Evolutionary conservation across 331 rosid species (phyloP), one percentile per base, ranked within the genome.

Genomic region (Quercus lobata): DNA sequence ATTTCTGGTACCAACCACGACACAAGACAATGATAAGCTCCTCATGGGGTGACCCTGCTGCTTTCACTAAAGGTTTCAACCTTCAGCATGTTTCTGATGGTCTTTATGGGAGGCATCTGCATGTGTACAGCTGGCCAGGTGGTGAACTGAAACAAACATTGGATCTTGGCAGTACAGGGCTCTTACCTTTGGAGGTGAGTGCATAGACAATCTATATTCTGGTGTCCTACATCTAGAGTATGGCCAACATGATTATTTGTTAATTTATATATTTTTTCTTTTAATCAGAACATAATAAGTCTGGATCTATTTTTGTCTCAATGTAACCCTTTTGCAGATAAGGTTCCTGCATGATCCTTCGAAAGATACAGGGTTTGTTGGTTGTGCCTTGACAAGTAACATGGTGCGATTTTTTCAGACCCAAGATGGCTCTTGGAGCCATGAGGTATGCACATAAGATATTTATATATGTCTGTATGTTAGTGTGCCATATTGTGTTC

Each of bases 41-140:
- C 73, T 92, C 99, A 54, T 95, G 97, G 97, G 99, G 99, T 70
- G 99, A 97, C 81, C 99, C 99, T 77, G 69, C 80, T 68, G 97
- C 99, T 44, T 92, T 95, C 81, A 80, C 91, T 4, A 86, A 86
- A 84, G 99, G 99, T 52, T 95, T 95, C 74, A 62, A 89, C 89
- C 90, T 77, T 46, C 90, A 95, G 75, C 89, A 95, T 81, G 93
- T 95, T 7, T 17, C 93, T 6, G 93, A 95, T 77, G 99, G 97
- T 72, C 62, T 86, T 0, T 95, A 95, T 16, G 97, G 97, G 84
- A 92, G 86, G 82, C 96, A 95, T 90, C 97, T 95, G 32, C 83
- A 91, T 80, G 97, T 95, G 49, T 92, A 92, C 81, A 79, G 83
- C 82, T 95, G 99, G 99, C 97, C 97, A 0, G 97, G 90, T 69